A percentile compares a stretch with the other conserved stretches of the same genome.
These are phyloP conservation scores for Sclerospora graminicola DNA, from an alignment of 352 stramenopile species.

Conservation along the genomic window DNA sequence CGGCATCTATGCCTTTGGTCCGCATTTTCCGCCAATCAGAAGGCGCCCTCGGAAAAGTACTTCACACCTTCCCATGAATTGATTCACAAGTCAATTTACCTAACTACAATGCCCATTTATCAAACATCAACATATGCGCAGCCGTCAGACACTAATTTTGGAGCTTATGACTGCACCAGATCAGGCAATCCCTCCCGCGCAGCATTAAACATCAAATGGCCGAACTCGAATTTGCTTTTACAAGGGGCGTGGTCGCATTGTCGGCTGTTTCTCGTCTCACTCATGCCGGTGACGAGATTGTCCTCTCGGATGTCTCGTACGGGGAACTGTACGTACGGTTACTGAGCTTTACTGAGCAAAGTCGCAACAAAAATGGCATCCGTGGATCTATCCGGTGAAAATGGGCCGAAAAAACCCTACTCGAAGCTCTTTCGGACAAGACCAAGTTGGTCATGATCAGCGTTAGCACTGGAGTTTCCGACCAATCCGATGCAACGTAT, in stretches of 20 bases:
- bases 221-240: constrained; percentile 86
- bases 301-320: constrained; percentile 94
- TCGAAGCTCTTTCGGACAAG: no score
- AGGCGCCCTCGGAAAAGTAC: no score
- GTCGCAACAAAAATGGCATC: constrained; percentile 81
- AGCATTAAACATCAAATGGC: constrained; percentile 89
- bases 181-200: constrained; percentile 90
- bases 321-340: constrained; percentile 92
- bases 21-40: no score
- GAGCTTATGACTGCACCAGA: no score
- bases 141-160: constrained; percentile 80
- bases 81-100: no score
- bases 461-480: constrained; percentile 67
- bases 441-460: constrained; percentile 90
- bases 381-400: constrained; percentile 68
- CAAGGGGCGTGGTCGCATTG: constrained; percentile 95
- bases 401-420: constrained; percentile 59
- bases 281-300: no score
- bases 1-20: no score
- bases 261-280: no score
- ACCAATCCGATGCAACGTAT: no score
- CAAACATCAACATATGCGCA: constrained; percentile 88
- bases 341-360: constrained; percentile 85
- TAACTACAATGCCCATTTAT: constrained; percentile 90
- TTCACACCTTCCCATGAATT: no score